Base-by-base conservation (phyloP, 2,329 filamentous ascomycete genomes). In the Colletotrichum eleusines region DNA sequence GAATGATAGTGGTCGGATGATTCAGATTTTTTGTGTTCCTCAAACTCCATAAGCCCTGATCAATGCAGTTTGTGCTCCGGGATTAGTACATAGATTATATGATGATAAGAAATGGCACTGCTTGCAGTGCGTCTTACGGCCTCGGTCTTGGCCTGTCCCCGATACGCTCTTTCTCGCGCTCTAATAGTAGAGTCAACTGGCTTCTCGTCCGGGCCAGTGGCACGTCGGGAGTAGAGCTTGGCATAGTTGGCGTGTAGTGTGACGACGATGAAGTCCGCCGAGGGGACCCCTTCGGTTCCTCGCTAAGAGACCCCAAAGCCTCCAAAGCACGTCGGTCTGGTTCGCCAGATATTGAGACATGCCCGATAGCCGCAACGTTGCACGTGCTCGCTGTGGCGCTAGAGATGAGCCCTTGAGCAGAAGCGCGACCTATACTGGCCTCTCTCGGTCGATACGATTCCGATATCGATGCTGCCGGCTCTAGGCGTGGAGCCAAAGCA, bases 131-230 rank as follows among this genome's bases (percentile, higher is more conserved):
- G 42, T 54, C 26, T 61, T 48, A 72, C 23, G 66, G 51, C 54
- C 61, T 64, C 9, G 48, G 60, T 61, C 66, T 70, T 44, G 66
- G 55, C 38, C 61, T 60, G 33, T 72, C 69, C 28, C 69, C 69
- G 38, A 69, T n/a, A 12, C 66, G 59, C 57, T 63, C 79, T 74
- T 84, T 86, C 72, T 87, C 87, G 44, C 85, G 84, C 74, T 89
- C 86, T 26, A 90, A 80, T 1, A 91, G 80, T 5, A 90, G 79
- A 12, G 85, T 86, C 35, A 91, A 80, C 76, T 90, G 88, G 74
- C 88, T 90, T 77, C 86, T 89, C n/a, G 88, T 87, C 68, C 87
- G 82, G n/a, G 83, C 87, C 59, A 90, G 79, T 5, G 85, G 86
- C 9, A 87, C 81, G 18, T 78, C 78, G 33, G 84, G 79, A 18